Evolutionary conservation across 2,329 filamentous ascomycete genomes (phyloP).

Genomic region (Neonectria ditissima): DNA sequence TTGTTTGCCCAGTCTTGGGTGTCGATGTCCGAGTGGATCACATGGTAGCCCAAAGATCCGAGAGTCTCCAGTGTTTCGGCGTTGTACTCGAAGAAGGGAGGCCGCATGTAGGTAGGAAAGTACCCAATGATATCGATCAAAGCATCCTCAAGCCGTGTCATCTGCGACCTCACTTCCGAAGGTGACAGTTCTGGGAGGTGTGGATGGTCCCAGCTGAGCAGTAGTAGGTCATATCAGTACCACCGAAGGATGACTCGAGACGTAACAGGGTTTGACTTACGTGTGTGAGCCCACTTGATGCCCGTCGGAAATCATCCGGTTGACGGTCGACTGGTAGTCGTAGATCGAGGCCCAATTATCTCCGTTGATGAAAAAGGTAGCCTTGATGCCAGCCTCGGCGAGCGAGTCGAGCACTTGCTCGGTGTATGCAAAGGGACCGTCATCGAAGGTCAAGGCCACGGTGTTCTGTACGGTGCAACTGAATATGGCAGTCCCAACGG

Average conservation of each 20-base stretch:
- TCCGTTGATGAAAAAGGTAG: slow-evolving; percentile 46
- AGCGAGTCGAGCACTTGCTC: slow-evolving; percentile 48
- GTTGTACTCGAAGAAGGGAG: slow-evolving; percentile 53
- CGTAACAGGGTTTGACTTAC: slow-evolving; percentile 37
- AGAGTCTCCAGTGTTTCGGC: slow-evolving; percentile 44
- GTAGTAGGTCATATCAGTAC: slow-evolving; percentile 29
- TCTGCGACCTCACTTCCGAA: slow-evolving; percentile 32
- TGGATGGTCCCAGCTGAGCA: slow-evolving; percentile 43
- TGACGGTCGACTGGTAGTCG: slow-evolving; percentile 30
- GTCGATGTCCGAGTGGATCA: slow-evolving; percentile 66
- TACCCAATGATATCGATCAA: slow-evolving; percentile 47
- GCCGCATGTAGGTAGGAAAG: slow-evolving; percentile 51
- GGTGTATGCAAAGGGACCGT: slow-evolving; percentile 54
- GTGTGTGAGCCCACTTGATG: slow-evolving; percentile 68
- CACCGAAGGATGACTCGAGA: slow-evolving; percentile 34
- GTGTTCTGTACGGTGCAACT: slow-evolving; percentile 42
- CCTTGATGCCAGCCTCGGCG: slow-evolving; percentile 38
- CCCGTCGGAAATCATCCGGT: slow-evolving; percentile 58
- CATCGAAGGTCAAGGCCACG: slow-evolving; percentile 55
- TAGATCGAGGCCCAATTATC: slow-evolving; percentile 33
- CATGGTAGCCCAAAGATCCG: slow-evolving; percentile 58
- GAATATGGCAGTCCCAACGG: slow-evolving; percentile 33
- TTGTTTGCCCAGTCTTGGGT: slow-evolving; percentile 66
- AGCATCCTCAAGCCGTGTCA: slow-evolving; percentile 41
- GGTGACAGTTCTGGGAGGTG: slow-evolving; percentile 47